A percentile compares a stretch with the other conserved stretches of the same genome.
phyloP scores from a whole-genome alignment of 495 filamentous ascomycete species.

The Penicillium malachiteum region DNA sequence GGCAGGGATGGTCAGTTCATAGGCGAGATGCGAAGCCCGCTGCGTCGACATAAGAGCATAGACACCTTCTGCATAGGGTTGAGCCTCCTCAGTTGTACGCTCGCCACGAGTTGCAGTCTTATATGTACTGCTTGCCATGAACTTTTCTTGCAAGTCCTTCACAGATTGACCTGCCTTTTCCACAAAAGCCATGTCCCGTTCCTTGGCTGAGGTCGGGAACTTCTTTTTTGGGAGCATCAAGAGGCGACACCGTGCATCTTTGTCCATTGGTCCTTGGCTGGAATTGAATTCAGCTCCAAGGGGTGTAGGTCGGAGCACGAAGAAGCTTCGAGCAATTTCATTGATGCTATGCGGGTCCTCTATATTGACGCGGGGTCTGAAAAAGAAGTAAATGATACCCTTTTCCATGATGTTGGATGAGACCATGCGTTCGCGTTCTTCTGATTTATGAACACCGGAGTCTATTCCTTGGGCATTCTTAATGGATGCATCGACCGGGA shows the following conservation, averaged over 20 bases:
- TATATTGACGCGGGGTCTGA: conserved; percentile 70
- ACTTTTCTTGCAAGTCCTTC: conserved; percentile 68
- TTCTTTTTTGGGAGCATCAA: conserved; percentile 85
- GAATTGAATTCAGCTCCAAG: conserved; percentile 63
- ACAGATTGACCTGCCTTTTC: conserved; percentile 71
- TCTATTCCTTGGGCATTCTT: conserved; percentile 16
- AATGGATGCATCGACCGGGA: background rate
- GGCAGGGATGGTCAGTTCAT: conserved; percentile 77
- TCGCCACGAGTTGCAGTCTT: conserved; percentile 73
- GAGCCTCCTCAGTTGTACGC: conserved; percentile 68
- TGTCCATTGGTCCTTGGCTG: conserved; percentile 56
- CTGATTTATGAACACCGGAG: conserved; percentile 32
- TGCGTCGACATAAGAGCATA: conserved; percentile 79
- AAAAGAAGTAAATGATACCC: conserved; percentile 94
- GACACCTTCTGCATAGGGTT: conserved; percentile 78
- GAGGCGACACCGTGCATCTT: conserved; percentile 64
- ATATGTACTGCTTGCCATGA: conserved; percentile 67
- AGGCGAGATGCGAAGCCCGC: conserved; percentile 72
- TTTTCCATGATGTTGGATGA: conserved; percentile 85
- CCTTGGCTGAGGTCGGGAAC: conserved; percentile 66
- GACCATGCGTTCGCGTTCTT: conserved; percentile 52
- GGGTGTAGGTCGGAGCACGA: conserved; percentile 76
- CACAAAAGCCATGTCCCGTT: conserved; percentile 81
- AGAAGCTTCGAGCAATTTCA: conserved; percentile 78
- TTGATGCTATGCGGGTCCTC: conserved; percentile 66